Base-by-base conservation (phyloP, 177 flowering plant species). In the Vitis hybrid region DNA sequence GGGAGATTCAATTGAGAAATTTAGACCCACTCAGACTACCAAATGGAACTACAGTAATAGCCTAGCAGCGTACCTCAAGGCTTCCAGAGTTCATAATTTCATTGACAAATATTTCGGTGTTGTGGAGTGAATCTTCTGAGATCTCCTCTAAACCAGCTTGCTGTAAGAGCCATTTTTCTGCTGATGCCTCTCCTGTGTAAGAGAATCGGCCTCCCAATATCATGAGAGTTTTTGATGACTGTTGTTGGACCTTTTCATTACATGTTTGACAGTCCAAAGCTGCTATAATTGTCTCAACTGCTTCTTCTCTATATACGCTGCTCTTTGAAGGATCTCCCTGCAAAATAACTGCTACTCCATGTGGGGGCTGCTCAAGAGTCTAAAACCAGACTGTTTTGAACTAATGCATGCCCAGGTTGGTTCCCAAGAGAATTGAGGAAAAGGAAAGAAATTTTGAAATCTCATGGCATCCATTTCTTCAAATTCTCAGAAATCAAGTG, bases 251-350 rank as follows among this genome's bases (percentile, higher is more conserved):
- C 55, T 68, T 72, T 61, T 79, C 78, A 15, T 73, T 65, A 18
- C 79, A 73, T 60, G 64, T 63, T 56, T 66, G 46, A 52, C 84
- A 76, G 40, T 85, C 75, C 70, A 88, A 73, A 52, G 85, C 74
- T 64, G 68, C 72, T 61, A 79, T 72, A 24, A 91, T 68, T 52
- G 82, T 81, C 12, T 88, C 91, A 16, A 91, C 48, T 46, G 77
- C 89, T 75, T 91, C 90, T 78, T 86, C 96, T 80, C 89, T 84
- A 66, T 81, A 89, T 19, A 86, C 58, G 65, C 93, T 89, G 66
- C 64, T 58, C 67, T 76, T 77, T 50, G 56, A 64, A 72, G 79
- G 76, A 66, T 86, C 89, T 72, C 82, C 96, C 90, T 91, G 88
- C 81, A 81, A 77, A 52, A 79, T 60, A 74, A 80, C 88, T 79